Evolutionary conservation across 306 rosid genomes (phyloP).

Genomic region (Cucumis melo): DNA sequence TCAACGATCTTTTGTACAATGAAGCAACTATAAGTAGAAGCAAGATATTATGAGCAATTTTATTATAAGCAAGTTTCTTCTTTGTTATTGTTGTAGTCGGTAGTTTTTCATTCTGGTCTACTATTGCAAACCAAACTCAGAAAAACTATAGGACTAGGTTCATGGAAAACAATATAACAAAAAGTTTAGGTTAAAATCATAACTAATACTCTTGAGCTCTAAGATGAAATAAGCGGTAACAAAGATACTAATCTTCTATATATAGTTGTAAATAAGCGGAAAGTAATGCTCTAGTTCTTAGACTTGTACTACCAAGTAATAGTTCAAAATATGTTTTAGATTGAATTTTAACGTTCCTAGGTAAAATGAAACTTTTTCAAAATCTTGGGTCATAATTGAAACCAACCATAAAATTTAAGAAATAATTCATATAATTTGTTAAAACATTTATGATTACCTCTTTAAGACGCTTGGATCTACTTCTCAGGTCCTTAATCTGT

Average conservation of each 20-base stretch:
- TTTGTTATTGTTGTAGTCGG: not conserved
- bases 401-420: too few relatives aligned
- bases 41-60: not conserved
- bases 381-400: too few relatives aligned
- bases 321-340: too few relatives aligned
- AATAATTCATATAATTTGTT: too few relatives aligned
- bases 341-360: too few relatives aligned
- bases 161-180: not conserved
- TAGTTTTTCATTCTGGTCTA: not conserved
- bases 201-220: not conserved
- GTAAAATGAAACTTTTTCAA: too few relatives aligned
- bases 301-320: too few relatives aligned
- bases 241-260: not conserved
- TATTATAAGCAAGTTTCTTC: not conserved
- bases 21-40: not conserved
- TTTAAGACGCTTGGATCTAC: slow-evolving; percentile 52
- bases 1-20: not conserved
- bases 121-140: not conserved
- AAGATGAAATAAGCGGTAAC: not conserved
- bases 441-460: slow-evolving; percentile 36
- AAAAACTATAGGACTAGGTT: not conserved
- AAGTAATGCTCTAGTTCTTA: too few relatives aligned
- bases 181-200: not conserved
- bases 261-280: too few relatives aligned
- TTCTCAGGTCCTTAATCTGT: slow-evolving; percentile 37